Base-by-base conservation (phyloP, 2,329 filamentous ascomycete genomes). In the Fusarium foetens region DNA sequence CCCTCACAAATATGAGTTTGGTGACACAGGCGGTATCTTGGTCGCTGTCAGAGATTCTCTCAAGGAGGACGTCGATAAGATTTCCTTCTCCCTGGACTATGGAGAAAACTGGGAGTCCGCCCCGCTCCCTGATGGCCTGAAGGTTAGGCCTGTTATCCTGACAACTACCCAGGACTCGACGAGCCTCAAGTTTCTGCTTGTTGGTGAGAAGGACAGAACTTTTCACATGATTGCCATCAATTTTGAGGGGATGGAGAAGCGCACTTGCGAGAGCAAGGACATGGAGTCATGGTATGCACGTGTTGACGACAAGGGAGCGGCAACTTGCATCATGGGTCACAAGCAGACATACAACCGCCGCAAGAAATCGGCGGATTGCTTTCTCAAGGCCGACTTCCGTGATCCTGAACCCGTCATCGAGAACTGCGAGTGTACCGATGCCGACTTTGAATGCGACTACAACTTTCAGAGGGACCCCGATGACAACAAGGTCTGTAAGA, bases 371-470 rank as follows among this genome's bases (percentile, higher is more conserved):
- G 92, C 93, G 23, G 90, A 97, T 68, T 99, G 97, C 82, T 97
- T 98, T 80, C 87, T 98, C 75, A 93, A 93, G 75, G 87, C 93
- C 67, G 90, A 95, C 58, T 98, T 97, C 84, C 90, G 94, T 78
- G 93, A 96, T 70, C 91, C 93, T 0, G 82, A 89, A 38, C 89
- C 92, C 4, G 85, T 91, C 68, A 92, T 89, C 33, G 89, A 94
- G 75, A 82, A 90, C 51, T 99, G 96, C 84, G 90, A 93, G 43
- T 99, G 96, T 81, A 90, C 91, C 1, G 89, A 92, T 63, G 85
- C 86, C 38, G 97, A 99, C 80, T 99, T 97, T 80, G 96, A 99
- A 83, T 99, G 96, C 80, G 95, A 98, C 79, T 97, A 93, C 86
- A 97, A 97, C 81, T 98, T 97, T 79, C 84, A 90, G 66, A 89